A percentile compares a stretch with the other conserved stretches of the same genome.
Evolutionary conservation across 164 flowering plant species (phyloP).

Genomic region (Euptelea pleiosperma): DNA sequence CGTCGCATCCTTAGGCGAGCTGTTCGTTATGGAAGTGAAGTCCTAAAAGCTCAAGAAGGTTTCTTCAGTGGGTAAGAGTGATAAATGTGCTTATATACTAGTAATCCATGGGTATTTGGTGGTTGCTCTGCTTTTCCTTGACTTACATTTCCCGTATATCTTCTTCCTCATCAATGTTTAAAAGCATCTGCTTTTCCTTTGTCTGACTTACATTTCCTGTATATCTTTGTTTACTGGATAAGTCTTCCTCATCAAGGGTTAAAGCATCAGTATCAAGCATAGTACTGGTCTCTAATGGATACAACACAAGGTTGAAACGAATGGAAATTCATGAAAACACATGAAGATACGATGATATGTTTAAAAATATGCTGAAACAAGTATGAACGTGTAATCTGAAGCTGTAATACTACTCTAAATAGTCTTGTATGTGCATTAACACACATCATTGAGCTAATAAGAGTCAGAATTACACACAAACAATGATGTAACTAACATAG

Average conservation of each 20-base stretch:
- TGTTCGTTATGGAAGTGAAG: slow-evolving; percentile 96
- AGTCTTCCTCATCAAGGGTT: too few relatives aligned
- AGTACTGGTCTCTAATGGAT: neutral
- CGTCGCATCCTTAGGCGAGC: slow-evolving; percentile 98
- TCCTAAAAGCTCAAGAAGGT: slow-evolving; percentile 83
- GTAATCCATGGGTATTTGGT: neutral
- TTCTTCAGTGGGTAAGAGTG: slow-evolving; percentile 78
- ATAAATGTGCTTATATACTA: neutral
- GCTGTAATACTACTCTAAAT: too few relatives aligned
- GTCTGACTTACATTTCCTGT: neutral
- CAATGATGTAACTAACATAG: too few relatives aligned
- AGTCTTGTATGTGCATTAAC: too few relatives aligned
- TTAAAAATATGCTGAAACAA: too few relatives aligned
- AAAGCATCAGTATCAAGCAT: too few relatives aligned
- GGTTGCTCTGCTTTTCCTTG: neutral
- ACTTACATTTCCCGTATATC: neutral
- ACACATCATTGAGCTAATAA: too few relatives aligned
- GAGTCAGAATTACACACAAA: too few relatives aligned
- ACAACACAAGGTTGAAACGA: neutral
- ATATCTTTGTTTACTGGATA: neutral
- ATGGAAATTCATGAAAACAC: neutral
- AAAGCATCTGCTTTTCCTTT: too few relatives aligned
- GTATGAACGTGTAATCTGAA: too few relatives aligned
- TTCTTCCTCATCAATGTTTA: too few relatives aligned
- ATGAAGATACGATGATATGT: too few relatives aligned